phyloP scores from a whole-genome alignment of 768 basidiomycete species.

The Tylopilus cervinicoccineus region DNA sequence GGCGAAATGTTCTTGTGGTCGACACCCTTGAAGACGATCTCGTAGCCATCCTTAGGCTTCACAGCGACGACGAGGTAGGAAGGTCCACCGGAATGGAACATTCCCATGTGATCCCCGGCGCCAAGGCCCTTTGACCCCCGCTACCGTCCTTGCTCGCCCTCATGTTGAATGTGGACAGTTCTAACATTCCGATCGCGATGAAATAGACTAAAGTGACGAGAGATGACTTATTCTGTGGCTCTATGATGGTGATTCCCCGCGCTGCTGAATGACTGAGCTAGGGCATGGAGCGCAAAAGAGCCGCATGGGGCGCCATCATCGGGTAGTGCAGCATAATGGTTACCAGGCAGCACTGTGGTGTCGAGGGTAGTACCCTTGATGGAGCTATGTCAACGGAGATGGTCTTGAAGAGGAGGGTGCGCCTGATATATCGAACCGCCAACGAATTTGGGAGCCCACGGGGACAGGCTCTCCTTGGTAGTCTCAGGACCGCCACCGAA shows the following conservation, averaged over 20 bases:
- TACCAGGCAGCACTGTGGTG: constrained; percentile 22
- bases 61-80: constrained; percentile 44
- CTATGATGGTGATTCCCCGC: constrained; percentile 51
- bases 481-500: constrained; percentile 28
- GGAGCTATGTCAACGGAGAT: constrained; percentile 62
- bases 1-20: background rate
- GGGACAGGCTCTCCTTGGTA: background rate
- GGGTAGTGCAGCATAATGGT: constrained; percentile 15
- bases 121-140: background rate
- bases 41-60: background rate
- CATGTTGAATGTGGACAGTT: constrained; percentile 55
- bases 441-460: background rate
- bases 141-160: background rate
- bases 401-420: constrained; percentile 48
- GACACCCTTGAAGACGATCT: constrained; percentile 9
- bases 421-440: constrained; percentile 51
- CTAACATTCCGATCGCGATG: constrained; percentile 57
- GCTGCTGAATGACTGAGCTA: constrained; percentile 46
- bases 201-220: constrained; percentile 51
- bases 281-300: constrained; percentile 31
- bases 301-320: constrained; percentile 17
- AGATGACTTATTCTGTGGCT: constrained; percentile 39
- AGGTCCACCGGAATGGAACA: constrained; percentile 64
- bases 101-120: constrained; percentile 6
- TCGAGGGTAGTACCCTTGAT: constrained; percentile 26